phyloP scores from a whole-genome alignment of 805 yeast genomes.

The Saccharomycopsis synnaedendra region DNA sequence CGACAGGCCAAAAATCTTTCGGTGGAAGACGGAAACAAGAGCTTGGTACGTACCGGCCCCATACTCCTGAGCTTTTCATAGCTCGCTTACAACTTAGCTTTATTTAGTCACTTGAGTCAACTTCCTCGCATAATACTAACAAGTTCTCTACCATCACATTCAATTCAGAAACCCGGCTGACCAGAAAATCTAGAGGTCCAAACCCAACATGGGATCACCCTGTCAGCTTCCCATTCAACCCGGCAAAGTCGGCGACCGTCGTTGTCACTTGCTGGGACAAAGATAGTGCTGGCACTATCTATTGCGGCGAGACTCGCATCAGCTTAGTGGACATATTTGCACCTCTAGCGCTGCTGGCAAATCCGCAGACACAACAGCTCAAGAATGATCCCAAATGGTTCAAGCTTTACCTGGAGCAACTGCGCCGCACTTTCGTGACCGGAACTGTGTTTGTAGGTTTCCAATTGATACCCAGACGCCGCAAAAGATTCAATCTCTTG shows the following conservation, averaged over 20 bases:
- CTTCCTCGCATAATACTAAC: too few species aligned
- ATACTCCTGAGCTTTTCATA: too few species aligned
- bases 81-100: too few species aligned
- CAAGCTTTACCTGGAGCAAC: conserved; percentile 29
- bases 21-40: too few species aligned
- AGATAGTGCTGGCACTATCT: conserved; percentile 4
- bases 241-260: conserved; percentile 4
- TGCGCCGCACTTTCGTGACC: conserved; percentile 32
- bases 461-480: conserved; percentile 3
- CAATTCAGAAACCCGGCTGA: conserved; percentile 5
- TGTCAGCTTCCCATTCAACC: conserved; percentile 2
- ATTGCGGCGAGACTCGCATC: conserved; percentile 14
- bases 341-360: conserved; percentile 16
- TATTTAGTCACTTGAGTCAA: too few species aligned
- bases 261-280: conserved; percentile 15
- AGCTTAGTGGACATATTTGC: conserved; percentile 10
- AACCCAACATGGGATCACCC: conserved; percentile 12
- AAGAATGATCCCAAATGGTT: conserved; percentile 30
- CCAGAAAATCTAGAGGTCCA: neutral
- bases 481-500: neutral
- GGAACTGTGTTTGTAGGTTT: conserved; percentile 30
- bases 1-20: too few species aligned
- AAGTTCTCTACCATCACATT: conserved; percentile 10
- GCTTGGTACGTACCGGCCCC: too few species aligned
- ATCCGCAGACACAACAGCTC: neutral